These are phyloP conservation scores for Myxozyma neotropica DNA, from an alignment of 805 yeast genomes.

Conservation along the genomic window DNA sequence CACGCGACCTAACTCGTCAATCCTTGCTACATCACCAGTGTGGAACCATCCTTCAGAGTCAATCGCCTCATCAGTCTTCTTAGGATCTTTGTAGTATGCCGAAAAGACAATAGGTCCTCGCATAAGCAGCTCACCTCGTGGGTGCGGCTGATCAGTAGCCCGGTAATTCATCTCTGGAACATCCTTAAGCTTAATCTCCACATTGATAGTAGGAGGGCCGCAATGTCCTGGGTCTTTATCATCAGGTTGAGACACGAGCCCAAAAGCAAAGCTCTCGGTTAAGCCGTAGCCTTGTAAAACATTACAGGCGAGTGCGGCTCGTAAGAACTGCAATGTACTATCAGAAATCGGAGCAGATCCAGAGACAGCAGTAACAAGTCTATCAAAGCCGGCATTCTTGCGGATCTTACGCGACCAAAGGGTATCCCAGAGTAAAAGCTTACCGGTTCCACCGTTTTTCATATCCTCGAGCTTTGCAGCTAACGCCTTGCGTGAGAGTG, in stretches of 20 bases:
- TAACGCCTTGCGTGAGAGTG: conserved; percentile 46
- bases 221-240: conserved; percentile 58
- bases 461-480: conserved; percentile 46
- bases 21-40: conserved; percentile 56
- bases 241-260: conserved; percentile 42
- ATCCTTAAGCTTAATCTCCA: conserved; percentile 63
- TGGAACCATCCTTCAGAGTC: conserved; percentile 49
- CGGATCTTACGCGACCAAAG: conserved; percentile 51
- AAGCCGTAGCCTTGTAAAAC: conserved; percentile 62
- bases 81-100: conserved; percentile 58
- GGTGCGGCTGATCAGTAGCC: conserved; percentile 48
- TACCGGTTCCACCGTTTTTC: conserved; percentile 48
- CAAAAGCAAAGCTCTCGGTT: conserved; percentile 36
- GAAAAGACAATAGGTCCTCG: conserved; percentile 66
- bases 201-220: conserved; percentile 59
- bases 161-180: conserved; percentile 64
- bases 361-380: conserved; percentile 46
- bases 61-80: conserved; percentile 56
- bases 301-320: conserved; percentile 59
- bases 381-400: conserved; percentile 52
- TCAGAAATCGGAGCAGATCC: conserved; percentile 76
- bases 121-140: conserved; percentile 61
- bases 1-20: conserved; percentile 57
- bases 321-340: conserved; percentile 61
- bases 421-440: conserved; percentile 44